These are phyloP conservation scores for Hypomontagnella submonticulosa DNA, from an alignment of 495 filamentous ascomycete genomes.

Conservation along the genomic window DNA sequence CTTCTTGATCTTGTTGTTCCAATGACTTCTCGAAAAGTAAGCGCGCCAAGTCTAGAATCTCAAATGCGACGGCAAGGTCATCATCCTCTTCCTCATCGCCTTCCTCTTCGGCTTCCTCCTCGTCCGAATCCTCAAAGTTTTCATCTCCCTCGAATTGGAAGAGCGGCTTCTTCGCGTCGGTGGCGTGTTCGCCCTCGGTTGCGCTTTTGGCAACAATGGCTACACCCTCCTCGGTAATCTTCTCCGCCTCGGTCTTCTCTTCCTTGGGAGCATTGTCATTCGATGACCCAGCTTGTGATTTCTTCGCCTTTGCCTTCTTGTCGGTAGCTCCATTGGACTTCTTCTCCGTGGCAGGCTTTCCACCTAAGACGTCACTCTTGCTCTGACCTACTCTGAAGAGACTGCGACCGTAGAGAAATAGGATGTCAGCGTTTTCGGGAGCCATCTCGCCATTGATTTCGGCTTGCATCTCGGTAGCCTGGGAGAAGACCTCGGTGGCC, in stretches of 20 bases:
- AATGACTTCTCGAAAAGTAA: slow-evolving; percentile 73
- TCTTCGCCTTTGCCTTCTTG: slow-evolving; percentile 54
- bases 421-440: slow-evolving; percentile 87
- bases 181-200: slow-evolving; percentile 49
- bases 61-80: slow-evolving; percentile 88
- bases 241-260: slow-evolving; percentile 62
- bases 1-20: slow-evolving; percentile 51
- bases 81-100: slow-evolving; percentile 84
- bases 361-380: slow-evolving; percentile 94
- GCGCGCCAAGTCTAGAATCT: slow-evolving; percentile 90
- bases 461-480: slow-evolving; percentile 89
- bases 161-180: slow-evolving; percentile 68
- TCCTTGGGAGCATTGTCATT: slow-evolving; percentile 39
- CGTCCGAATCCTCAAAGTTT: slow-evolving; percentile 86
- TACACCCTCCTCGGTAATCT: slow-evolving; percentile 57
- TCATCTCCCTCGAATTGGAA: slow-evolving; percentile 97
- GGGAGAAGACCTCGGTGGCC: slow-evolving; percentile 86
- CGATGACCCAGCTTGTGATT: slow-evolving; percentile 35
- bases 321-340: slow-evolving; percentile 55
- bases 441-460: slow-evolving; percentile 92
- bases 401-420: slow-evolving; percentile 92
- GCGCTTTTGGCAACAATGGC: slow-evolving; percentile 55
- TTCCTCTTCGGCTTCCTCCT: slow-evolving; percentile 59
- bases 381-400: slow-evolving; percentile 92
- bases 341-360: slow-evolving; percentile 74